phyloP scores from a whole-genome alignment of 2,329 filamentous ascomycete genomes.

The Penicillium sp. region DNA sequence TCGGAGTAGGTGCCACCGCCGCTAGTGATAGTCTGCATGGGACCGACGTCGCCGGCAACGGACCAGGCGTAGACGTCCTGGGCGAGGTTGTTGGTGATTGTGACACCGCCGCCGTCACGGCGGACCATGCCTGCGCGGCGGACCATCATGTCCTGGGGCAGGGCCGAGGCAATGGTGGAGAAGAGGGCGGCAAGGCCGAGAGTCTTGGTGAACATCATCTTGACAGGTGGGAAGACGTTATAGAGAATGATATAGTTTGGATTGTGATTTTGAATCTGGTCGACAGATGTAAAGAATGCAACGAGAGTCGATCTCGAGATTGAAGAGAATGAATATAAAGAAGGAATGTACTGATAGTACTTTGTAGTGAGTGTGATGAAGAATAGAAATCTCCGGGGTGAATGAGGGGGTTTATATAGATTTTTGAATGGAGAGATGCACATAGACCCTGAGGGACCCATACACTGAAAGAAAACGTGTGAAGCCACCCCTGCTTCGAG shows the following conservation, averaged over 20 bases:
- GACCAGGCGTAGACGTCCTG: conserved; percentile 44
- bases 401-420: conserved; percentile 24
- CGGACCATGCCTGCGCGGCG: conserved; percentile 24
- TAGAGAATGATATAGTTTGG: conserved; percentile 11
- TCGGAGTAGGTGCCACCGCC: conserved; percentile 38
- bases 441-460: not conserved
- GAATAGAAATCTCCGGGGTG: conserved; percentile 7
- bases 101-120: conserved; percentile 31
- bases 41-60: conserved; percentile 34
- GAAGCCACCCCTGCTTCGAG: conserved; percentile 5
- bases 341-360: conserved; percentile 20
- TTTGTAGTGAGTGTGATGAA: conserved; percentile 18
- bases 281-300: conserved; percentile 27
- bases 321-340: conserved; percentile 22
- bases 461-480: not conserved
- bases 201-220: conserved; percentile 42
- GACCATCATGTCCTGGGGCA: conserved; percentile 32
- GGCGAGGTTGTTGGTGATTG: conserved; percentile 42
- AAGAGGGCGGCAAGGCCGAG: conserved; percentile 35
- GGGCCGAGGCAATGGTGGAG: conserved; percentile 33
- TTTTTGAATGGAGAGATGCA: conserved; percentile 2
- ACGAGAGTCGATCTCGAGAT: conserved; percentile 28
- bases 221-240: conserved; percentile 17
- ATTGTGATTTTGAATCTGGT: conserved; percentile 17
- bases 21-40: conserved; percentile 37